Evolutionary conservation across 2,329 filamentous ascomycete species (phyloP).

Genomic region (Penicillium sp.): DNA sequence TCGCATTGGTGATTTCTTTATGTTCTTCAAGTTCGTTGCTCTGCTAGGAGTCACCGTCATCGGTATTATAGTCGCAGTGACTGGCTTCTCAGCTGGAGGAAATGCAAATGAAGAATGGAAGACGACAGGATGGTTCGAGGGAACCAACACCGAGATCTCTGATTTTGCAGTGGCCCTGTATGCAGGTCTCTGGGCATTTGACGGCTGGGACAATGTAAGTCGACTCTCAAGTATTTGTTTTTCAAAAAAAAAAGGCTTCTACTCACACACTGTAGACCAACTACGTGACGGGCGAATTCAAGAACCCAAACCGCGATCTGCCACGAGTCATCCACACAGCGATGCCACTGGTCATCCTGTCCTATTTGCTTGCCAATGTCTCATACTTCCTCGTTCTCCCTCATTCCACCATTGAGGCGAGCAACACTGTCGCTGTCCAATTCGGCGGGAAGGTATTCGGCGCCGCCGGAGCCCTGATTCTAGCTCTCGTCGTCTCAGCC

Average conservation of each 20-base stretch:
- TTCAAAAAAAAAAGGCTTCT: background rate
- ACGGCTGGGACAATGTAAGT: conserved; percentile 96
- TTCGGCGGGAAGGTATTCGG: conserved; percentile 92
- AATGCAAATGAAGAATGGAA: conserved; percentile 83
- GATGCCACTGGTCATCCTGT: conserved; percentile 88
- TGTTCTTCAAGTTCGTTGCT: conserved; percentile 95
- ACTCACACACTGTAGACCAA: conserved; percentile 61
- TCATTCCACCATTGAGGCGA: conserved; percentile 71
- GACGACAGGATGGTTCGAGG: conserved; percentile 79
- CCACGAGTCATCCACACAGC: conserved; percentile 94
- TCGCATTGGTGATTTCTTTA: conserved; percentile 83
- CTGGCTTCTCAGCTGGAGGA: conserved; percentile 75
- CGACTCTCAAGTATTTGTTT: background rate
- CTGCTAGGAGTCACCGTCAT: conserved; percentile 81
- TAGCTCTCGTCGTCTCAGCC: conserved; percentile 84
- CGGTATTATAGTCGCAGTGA: conserved; percentile 84
- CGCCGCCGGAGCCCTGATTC: conserved; percentile 71
- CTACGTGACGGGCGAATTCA: conserved; percentile 96
- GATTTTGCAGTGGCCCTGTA: conserved; percentile 94
- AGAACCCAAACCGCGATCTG: conserved; percentile 83
- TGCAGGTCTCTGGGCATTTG: conserved; percentile 94
- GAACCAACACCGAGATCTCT: conserved; percentile 74
- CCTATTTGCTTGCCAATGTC: conserved; percentile 86
- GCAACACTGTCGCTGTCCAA: conserved; percentile 92
- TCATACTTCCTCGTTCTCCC: conserved; percentile 94